A percentile compares a stretch with the other conserved stretches of the same genome.
Evolutionary conservation across 768 basidiomycete genomes (phyloP).

Genomic region (Lactifluus hygrophoroides): DNA sequence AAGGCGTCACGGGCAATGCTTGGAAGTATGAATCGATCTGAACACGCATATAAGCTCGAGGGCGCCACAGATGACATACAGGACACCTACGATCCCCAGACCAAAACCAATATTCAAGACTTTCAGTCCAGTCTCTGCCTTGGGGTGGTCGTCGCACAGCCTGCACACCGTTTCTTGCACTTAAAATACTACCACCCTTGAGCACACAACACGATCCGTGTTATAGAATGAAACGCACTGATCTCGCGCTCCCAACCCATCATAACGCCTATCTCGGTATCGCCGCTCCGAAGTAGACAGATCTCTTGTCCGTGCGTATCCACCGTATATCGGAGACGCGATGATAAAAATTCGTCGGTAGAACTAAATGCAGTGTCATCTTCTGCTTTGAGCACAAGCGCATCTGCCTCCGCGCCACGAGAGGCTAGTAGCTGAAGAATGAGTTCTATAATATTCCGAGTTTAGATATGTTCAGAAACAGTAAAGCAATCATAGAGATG

Average conservation of each 20-base stretch:
- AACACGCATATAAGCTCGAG: neutral
- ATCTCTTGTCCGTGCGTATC: constrained; percentile 77
- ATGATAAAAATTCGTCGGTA: constrained; percentile 60
- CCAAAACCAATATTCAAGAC: constrained; percentile 93
- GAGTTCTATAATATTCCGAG: constrained; percentile 42
- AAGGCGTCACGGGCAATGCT: constrained; percentile 45
- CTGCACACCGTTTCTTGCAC: constrained; percentile 70
- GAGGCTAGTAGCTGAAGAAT: constrained; percentile 57
- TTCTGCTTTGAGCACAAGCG: constrained; percentile 37
- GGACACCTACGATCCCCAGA: constrained; percentile 67
- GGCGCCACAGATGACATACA: neutral
- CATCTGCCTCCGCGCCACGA: constrained; percentile 26
- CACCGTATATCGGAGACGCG: constrained; percentile 54
- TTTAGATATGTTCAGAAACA: neutral
- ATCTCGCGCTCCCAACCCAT: constrained; percentile 96
- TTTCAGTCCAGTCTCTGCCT: constrained; percentile 39
- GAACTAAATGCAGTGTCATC: constrained; percentile 56
- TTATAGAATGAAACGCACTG: constrained; percentile 36
- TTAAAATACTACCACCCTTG: constrained; percentile 28
- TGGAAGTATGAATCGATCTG: constrained; percentile 86
- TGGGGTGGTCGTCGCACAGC: constrained; percentile 49
- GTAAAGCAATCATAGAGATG: neutral
- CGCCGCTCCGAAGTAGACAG: constrained; percentile 56
- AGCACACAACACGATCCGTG: constrained; percentile 2
- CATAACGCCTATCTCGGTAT: constrained; percentile 92